phyloP scores from a whole-genome alignment of 768 basidiomycete genomes.

The Lactarius hengduanensis region DNA sequence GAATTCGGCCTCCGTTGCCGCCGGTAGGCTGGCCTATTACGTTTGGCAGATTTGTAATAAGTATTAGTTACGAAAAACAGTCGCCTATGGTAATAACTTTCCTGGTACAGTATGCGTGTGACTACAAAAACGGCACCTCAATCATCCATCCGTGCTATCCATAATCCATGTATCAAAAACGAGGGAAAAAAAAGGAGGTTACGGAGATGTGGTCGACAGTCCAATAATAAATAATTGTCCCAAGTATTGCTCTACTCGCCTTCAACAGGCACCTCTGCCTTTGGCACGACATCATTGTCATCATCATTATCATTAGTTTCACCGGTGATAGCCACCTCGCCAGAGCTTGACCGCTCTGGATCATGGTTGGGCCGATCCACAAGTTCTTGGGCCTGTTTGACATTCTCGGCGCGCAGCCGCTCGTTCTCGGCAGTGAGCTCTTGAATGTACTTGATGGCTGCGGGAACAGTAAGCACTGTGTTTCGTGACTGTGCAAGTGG shows the following conservation, averaged over 20 bases:
- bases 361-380: slow-evolving; percentile 11
- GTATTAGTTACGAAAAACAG: slow-evolving; percentile 19
- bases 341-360: slow-evolving; percentile 18
- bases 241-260: slow-evolving; percentile 21
- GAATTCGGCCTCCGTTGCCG: slow-evolving; percentile 15
- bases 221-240: slow-evolving; percentile 24
- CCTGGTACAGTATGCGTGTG: slow-evolving; percentile 17
- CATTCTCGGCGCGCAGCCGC: slow-evolving; percentile 23
- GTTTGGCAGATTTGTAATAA: slow-evolving; percentile 12
- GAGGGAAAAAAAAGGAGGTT: neutral
- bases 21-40: slow-evolving; percentile 14
- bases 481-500: neutral
- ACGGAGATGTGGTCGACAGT: slow-evolving; percentile 8
- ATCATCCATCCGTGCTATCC: slow-evolving; percentile 23
- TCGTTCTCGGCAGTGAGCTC: slow-evolving; percentile 23
- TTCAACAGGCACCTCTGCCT: slow-evolving; percentile 12
- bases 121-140: slow-evolving; percentile 13
- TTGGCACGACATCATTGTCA: neutral
- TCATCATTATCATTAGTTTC: slow-evolving; percentile 8
- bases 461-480: neutral
- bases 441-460: slow-evolving; percentile 27
- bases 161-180: slow-evolving; percentile 17
- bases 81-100: slow-evolving; percentile 23
- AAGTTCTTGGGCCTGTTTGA: slow-evolving; percentile 17
- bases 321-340: slow-evolving; percentile 6